These are phyloP conservation scores for Nitzschia sp. DNA, from an alignment of 108 stramenopile species.

Conservation along the genomic window DNA sequence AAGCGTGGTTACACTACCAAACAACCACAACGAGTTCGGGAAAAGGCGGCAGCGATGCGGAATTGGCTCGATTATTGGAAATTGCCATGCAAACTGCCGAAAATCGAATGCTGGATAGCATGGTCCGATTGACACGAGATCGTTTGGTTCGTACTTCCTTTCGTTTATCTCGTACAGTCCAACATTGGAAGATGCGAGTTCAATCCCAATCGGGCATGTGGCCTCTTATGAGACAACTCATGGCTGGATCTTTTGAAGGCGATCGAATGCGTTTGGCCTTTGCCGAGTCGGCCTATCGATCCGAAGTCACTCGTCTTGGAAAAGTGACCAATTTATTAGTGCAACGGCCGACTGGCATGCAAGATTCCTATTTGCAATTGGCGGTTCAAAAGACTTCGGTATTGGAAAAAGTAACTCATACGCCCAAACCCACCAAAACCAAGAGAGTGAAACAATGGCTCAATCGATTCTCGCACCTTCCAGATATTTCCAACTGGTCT, in stretches of 20 bases:
- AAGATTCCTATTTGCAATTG: slow-evolving; percentile 20
- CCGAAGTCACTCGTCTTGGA: slow-evolving; percentile 65
- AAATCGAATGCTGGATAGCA: slow-evolving; percentile 57
- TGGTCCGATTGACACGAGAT: slow-evolving; percentile 68
- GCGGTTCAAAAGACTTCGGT: slow-evolving; percentile 8
- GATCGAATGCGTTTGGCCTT: slow-evolving; percentile 48
- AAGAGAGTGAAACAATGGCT: not conserved
- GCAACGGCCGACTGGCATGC: slow-evolving; percentile 58
- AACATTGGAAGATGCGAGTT: slow-evolving; percentile 67
- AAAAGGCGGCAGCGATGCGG: not conserved
- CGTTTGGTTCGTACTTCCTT: slow-evolving; percentile 59
- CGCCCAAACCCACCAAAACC: not conserved
- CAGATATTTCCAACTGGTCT: slow-evolving; percentile 25
- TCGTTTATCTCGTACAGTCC: slow-evolving; percentile 53
- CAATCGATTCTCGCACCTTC: not conserved
- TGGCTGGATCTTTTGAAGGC: slow-evolving; percentile 24
- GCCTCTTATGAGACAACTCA: not conserved
- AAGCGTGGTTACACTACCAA: slow-evolving; percentile 5
- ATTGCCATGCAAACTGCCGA: slow-evolving; percentile 45
- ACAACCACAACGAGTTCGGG: not conserved
- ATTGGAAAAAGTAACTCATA: not conserved
- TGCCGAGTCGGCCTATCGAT: slow-evolving; percentile 60
- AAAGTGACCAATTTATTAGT: slow-evolving; percentile 42
- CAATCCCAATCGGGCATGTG: slow-evolving; percentile 7
- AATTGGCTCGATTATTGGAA: slow-evolving; percentile 16